These are phyloP conservation scores for Sanghuangporus sanghuang DNA, from an alignment of 1,284 basidiomycete genomes.

Conservation along the genomic window DNA sequence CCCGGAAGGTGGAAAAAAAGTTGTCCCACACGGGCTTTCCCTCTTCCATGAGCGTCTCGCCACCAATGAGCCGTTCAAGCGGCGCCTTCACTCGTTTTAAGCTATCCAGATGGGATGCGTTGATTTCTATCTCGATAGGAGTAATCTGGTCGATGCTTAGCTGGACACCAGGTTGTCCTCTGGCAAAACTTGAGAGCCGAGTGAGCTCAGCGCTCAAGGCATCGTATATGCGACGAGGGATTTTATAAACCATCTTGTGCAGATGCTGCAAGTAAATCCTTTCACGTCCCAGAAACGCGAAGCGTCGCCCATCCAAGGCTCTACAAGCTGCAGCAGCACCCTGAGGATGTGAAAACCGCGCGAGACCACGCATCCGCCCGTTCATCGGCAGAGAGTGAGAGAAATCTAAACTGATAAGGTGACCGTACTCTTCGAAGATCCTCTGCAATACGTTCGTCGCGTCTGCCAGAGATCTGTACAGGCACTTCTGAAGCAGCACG, in stretches of 20 bases:
- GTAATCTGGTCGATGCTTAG: not conserved
- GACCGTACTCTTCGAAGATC: conserved; percentile 12
- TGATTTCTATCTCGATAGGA: conserved; percentile 2
- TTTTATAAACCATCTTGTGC: conserved; percentile 9
- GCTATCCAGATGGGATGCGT: conserved; percentile 6
- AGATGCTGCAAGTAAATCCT: conserved; percentile 10
- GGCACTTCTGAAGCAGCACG: not conserved
- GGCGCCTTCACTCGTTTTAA: conserved; percentile 40
- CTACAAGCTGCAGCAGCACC: conserved; percentile 9
- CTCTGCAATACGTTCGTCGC: not conserved
- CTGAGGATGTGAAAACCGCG: conserved; percentile 1
- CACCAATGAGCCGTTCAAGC: conserved; percentile 53
- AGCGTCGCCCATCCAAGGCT: conserved; percentile 2
- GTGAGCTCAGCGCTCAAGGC: not conserved
- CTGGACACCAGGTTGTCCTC: conserved; percentile 7
- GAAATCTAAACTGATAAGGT: conserved; percentile 10
- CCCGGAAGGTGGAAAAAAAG: conserved; percentile 43
- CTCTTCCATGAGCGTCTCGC: conserved; percentile 48
- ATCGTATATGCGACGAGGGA: not conserved
- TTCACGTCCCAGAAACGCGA: conserved; percentile 10
- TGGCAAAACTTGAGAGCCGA: conserved; percentile 4
- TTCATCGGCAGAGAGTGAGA: not conserved
- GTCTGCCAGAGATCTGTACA: conserved; percentile 5
- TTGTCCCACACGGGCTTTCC: conserved; percentile 56
- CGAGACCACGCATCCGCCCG: conserved; percentile 5